Base-by-base conservation (phyloP, 2,329 filamentous ascomycete genomes). In the Fusarium brachygibbosum region DNA sequence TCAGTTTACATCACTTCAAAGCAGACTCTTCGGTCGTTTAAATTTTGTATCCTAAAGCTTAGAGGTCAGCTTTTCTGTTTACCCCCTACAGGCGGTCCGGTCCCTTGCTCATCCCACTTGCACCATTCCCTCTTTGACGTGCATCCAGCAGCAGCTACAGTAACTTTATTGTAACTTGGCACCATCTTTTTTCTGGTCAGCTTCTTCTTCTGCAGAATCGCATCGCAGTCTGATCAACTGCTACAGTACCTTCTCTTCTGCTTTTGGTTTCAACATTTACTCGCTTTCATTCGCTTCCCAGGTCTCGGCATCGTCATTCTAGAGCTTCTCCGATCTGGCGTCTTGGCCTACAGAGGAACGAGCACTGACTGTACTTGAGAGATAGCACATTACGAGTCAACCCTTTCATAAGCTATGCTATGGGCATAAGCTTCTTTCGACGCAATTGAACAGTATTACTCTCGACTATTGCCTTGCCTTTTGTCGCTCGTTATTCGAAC, bases 361-460 rank as follows among this genome's bases (percentile, higher is more conserved):
- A 34, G 48, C 58, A 32, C 25, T 40, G n/a, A 32, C 16, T 25
- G 37, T 42, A 55, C 56, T 35, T 38, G 28, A 9, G 28, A 48
- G 45, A 65, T 42, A 65, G 35, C 53, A 59, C 40, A 52, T 44
- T 54, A 58, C 59, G 46, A 55, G 41, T 63, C 45, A 42, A 60
- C 46, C 57, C 35, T 66, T 66, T 51, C 57, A 72, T 58, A 65
- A 69, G 71, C 69, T 53, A 74, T 74, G 71, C 69, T 58, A 71
- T 73, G 67, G 60, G 45, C 66, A 54, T 52, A 54, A 49, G 37
- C 44, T 53, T 53, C 19, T 37, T 34, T 59, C 41, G 11, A 51
- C 59, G 38, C 50, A 21, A 42, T 31, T 67, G 59, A 58, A 49
- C 11, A 28, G 9, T 25, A 50, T 38, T 40, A 21, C 40, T 12